Base-by-base conservation (phyloP, 2,329 filamentous ascomycete genomes). In the Fusarium neocosmosporiellum region DNA sequence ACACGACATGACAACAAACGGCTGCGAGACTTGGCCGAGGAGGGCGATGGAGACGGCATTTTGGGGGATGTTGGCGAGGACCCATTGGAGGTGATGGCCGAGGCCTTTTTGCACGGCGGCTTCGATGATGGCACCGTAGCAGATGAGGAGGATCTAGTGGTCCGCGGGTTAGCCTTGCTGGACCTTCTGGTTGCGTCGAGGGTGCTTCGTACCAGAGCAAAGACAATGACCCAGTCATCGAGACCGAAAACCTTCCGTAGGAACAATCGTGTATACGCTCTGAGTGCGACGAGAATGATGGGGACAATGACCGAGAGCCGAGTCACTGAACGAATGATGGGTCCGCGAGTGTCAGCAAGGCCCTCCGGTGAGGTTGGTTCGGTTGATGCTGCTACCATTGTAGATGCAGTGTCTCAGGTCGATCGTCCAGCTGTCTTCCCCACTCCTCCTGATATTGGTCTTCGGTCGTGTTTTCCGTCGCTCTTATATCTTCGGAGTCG, bases 201-300 rank as follows among this genome's bases (percentile, higher is more conserved):
- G 2, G 0, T 6, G 3, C 7, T 2, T 6, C 2, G 2, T 39
- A 73, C 71, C 11, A 73, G 18, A 31, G 71, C 34, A 16, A 73
- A 11, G 11, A 67, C 39, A 14, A 73, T 73, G 24, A 71, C 41
- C 63, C 64, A 73, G 60, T 73, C 71, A 54, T 73, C 71, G 1
- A 71, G 24, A 36, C 71, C 70, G 31, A 73, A 73, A 1, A 73
- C 71, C 18, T 73, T 73, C 2, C 71, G 67, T 2, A 73, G 58
- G 7, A 73, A 68, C 0, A 73, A 16, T 6, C 71, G 37, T 0
- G 71, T 73, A 6, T 73, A 73, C 6, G 58, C 50, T 13, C 71
- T 34, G 0, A 73, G 29, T 7, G n/a, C 27, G 7, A 73, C 71
- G 8, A 73, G 18, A 9, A 73, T 10, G 2, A 63, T 37, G 0